phyloP scores from a whole-genome alignment of 257 asterid species.

The Voacanga thouarsii region DNA sequence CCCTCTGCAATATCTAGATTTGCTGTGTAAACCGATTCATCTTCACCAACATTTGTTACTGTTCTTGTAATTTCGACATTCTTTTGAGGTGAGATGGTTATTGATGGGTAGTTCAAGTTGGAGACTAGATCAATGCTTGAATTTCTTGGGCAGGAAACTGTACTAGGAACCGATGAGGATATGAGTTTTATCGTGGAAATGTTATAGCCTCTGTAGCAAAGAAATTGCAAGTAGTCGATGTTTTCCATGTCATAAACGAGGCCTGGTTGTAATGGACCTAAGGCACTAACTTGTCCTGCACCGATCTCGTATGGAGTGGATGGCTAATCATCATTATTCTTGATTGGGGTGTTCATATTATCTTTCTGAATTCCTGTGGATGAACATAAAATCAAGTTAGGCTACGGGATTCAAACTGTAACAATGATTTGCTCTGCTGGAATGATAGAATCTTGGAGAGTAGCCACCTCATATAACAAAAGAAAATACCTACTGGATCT shows the following conservation, averaged over 20 bases:
- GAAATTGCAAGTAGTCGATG: slow-evolving; percentile 46
- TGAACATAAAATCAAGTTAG: neutral
- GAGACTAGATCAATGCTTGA: slow-evolving; percentile 44
- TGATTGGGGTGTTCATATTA: slow-evolving; percentile 46
- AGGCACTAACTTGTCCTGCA: slow-evolving; percentile 60
- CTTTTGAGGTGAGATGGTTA: slow-evolving; percentile 27
- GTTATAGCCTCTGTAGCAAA: slow-evolving; percentile 59
- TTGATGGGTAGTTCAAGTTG: slow-evolving; percentile 79
- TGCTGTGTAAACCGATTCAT: slow-evolving; percentile 46
- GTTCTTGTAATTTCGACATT: slow-evolving; percentile 45
- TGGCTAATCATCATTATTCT: slow-evolving; percentile 35
- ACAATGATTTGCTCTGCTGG: no score
- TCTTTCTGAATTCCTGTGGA: slow-evolving; percentile 53
- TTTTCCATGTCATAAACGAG: slow-evolving; percentile 61
- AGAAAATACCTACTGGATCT: no score
- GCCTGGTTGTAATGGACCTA: slow-evolving; percentile 65
- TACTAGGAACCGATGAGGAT: slow-evolving; percentile 34
- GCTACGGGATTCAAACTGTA: no score
- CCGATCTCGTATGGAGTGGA: slow-evolving; percentile 73
- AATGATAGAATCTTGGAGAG: no score
- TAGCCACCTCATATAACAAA: no score
- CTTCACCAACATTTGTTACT: slow-evolving; percentile 59
- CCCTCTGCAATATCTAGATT: slow-evolving; percentile 31
- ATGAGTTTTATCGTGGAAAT: slow-evolving; percentile 40
- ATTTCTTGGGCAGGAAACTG: slow-evolving; percentile 55